Conservation (phyloP, 768 basidiomycete genomes). For the Panellus pusillus region DNA sequence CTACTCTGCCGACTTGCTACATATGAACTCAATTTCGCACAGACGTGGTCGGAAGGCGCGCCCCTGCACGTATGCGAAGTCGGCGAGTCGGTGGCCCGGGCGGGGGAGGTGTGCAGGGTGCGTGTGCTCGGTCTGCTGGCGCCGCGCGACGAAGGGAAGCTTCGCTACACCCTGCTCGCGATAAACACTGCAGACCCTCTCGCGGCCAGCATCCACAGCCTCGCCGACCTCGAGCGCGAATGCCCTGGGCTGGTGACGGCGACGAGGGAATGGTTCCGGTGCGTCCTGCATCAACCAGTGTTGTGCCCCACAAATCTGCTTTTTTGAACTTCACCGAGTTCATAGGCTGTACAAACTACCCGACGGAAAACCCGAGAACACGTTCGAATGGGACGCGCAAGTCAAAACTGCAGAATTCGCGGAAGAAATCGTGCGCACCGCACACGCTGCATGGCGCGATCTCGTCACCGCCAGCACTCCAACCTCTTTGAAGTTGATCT, state of each 20-base stretch:
- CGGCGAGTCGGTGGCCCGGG: slow-evolving; percentile 76
- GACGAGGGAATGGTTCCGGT: slow-evolving; percentile 86
- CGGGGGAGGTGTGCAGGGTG: slow-evolving; percentile 80
- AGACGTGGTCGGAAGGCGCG: slow-evolving; percentile 15
- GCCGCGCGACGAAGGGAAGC: slow-evolving; percentile 80
- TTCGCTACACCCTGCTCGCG: slow-evolving; percentile 84
- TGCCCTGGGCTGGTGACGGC: slow-evolving; percentile 76
- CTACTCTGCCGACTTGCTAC: slow-evolving; percentile 28
- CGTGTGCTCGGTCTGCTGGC: slow-evolving; percentile 88
- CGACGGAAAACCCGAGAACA: slow-evolving; percentile 73
- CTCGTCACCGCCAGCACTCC: slow-evolving; percentile 40
- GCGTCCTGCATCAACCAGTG: background rate
- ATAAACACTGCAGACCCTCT: slow-evolving; percentile 78
- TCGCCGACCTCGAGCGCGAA: slow-evolving; percentile 82
- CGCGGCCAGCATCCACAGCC: slow-evolving; percentile 73
- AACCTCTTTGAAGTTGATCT: slow-evolving; percentile 2
- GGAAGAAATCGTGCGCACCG: slow-evolving; percentile 77
- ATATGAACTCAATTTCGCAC: background rate
- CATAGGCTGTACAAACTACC: slow-evolving; percentile 59
- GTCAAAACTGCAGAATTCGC: slow-evolving; percentile 84
- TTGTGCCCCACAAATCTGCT: background rate
- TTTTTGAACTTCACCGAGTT: no score
- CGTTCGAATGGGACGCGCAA: slow-evolving; percentile 80
- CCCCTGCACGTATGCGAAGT: slow-evolving; percentile 76
- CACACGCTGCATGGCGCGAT: slow-evolving; percentile 77